Conservation (phyloP, 2,329 filamentous ascomycete genomes). For the Xylariaceae sp. region DNA sequence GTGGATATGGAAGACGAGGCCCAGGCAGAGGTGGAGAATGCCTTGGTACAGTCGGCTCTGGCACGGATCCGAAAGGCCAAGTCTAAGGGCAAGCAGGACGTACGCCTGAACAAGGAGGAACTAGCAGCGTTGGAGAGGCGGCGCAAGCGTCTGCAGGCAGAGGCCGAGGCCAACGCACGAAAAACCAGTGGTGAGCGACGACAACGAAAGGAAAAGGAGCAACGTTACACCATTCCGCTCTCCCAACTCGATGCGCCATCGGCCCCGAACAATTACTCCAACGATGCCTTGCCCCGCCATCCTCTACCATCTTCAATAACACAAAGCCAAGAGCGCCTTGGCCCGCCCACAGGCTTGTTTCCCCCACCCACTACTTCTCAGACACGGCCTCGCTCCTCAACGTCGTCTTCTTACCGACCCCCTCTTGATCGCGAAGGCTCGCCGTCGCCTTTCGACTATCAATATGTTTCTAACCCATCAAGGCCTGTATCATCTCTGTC, state of each 20-base stretch:
- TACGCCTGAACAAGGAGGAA: conserved; percentile 76
- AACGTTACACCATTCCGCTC: conserved; percentile 51
- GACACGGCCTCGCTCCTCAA: conserved; percentile 40
- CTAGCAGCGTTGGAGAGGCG: conserved; percentile 73
- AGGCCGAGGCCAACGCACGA: conserved; percentile 38
- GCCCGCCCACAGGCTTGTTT: conserved; percentile 50
- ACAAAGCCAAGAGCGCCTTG: conserved; percentile 33
- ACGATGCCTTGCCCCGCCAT: conserved; percentile 37
- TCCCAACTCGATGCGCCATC: conserved; percentile 45
- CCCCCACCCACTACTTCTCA: conserved; percentile 42
- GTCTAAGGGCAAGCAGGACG: conserved; percentile 70
- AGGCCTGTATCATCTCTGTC: conserved; percentile 33
- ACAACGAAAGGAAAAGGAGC: conserved; percentile 39
- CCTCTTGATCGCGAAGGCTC: conserved; percentile 20
- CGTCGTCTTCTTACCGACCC: conserved; percentile 36
- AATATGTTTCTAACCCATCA: conserved; percentile 37
- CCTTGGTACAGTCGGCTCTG: conserved; percentile 72
- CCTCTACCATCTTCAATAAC: conserved; percentile 36
- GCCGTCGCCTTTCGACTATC: conserved; percentile 42
- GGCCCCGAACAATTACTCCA: conserved; percentile 27
- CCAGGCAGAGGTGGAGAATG: conserved; percentile 63
- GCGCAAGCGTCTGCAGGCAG: conserved; percentile 54
- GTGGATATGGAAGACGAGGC: conserved; percentile 51
- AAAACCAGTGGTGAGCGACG: conserved; percentile 38
- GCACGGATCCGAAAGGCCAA: conserved; percentile 76